Percentiles rank a stretch among this genome's conserved stretches.
Evolutionary conservation across 495 filamentous ascomycete species (phyloP).

Genomic region (Tricharina praecox): DNA sequence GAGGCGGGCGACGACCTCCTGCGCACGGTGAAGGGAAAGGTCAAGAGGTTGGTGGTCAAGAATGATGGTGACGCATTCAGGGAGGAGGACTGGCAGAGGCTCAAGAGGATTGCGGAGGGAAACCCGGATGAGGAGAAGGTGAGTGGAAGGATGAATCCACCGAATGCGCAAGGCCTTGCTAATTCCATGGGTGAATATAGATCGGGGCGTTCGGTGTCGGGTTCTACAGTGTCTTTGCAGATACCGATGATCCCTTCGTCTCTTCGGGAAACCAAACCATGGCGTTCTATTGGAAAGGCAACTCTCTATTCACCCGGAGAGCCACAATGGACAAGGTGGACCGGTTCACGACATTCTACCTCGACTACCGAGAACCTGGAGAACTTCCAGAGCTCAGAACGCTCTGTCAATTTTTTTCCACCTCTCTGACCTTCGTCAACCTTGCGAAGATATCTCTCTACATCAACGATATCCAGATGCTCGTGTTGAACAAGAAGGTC

Average conservation of each 20-base stretch:
- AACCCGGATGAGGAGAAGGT: slow-evolving; percentile 99
- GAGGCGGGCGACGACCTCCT: slow-evolving; percentile 39
- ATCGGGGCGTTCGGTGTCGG: slow-evolving; percentile 95
- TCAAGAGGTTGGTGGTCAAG: slow-evolving; percentile 65
- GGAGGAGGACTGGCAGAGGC: slow-evolving; percentile 72
- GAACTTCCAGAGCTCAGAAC: slow-evolving; percentile 74
- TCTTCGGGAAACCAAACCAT: slow-evolving; percentile 80
- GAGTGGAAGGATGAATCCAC: no score
- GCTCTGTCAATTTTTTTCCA: slow-evolving; percentile 78
- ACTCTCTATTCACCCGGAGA: slow-evolving; percentile 77
- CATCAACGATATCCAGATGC: slow-evolving; percentile 70
- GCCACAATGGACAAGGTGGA: slow-evolving; percentile 46
- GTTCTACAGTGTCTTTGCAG: slow-evolving; percentile 93
- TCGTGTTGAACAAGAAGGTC: slow-evolving; percentile 63
- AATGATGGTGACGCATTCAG: slow-evolving; percentile 80
- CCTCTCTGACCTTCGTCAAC: slow-evolving; percentile 88
- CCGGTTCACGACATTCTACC: slow-evolving; percentile 68
- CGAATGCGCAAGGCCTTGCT: no score
- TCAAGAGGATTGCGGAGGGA: slow-evolving; percentile 94
- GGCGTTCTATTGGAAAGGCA: slow-evolving; percentile 98
- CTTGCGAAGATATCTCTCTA: slow-evolving; percentile 74
- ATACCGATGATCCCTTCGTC: slow-evolving; percentile 93
- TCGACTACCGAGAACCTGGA: slow-evolving; percentile 76
- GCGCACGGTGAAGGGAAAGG: slow-evolving; percentile 69
- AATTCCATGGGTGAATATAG: no score